These are phyloP conservation scores for Cryptosporidium canis DNA, from an alignment of 169 alveolate species.

Conservation along the genomic window DNA sequence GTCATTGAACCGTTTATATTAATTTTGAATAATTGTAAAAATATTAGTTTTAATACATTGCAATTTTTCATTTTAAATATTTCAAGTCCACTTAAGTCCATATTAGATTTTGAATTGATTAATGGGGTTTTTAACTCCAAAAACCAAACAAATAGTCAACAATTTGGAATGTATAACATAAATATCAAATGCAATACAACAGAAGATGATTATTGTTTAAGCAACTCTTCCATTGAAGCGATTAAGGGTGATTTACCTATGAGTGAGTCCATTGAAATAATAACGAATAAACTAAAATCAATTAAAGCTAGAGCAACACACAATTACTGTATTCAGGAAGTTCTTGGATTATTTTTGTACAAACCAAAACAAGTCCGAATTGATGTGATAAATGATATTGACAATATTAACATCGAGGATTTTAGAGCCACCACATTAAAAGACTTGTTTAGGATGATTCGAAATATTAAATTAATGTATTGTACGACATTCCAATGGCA, in stretches of 20 bases:
- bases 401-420: background rate
- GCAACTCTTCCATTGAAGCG: background rate
- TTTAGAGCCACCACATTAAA: constrained; percentile 4
- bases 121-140: background rate
- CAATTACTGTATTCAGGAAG: constrained; percentile 49
- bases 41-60: constrained; percentile 1
- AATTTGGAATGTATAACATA: background rate
- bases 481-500: constrained; percentile 42
- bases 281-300: background rate
- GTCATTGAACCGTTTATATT: background rate
- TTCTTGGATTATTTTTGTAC: constrained; percentile 20
- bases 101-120: constrained; percentile 27
- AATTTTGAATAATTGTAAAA: background rate
- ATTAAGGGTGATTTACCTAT: background rate
- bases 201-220: background rate
- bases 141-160: background rate
- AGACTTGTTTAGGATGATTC: constrained; percentile 19
- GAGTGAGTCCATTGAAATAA: background rate
- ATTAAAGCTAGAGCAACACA: background rate
- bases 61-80: background rate
- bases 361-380: constrained; percentile 39
- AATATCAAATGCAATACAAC: constrained; percentile 6
- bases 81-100: constrained; percentile 26
- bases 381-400: constrained; percentile 19
- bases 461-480: constrained; percentile 1